Conservation (phyloP, 768 basidiomycete genomes). For the Lactarius psammicola region DNA sequence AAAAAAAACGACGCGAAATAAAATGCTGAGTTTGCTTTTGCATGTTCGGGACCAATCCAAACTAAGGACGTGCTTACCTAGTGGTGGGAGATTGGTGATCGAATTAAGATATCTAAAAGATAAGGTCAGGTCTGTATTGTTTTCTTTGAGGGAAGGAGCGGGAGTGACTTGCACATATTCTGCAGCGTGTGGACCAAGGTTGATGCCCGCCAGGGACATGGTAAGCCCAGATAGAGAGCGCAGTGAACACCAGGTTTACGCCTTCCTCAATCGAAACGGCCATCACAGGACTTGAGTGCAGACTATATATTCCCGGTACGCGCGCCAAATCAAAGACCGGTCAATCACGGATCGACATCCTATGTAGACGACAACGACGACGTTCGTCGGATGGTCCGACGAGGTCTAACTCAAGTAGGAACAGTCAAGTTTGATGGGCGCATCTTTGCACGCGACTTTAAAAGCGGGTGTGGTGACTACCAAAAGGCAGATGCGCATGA, state of each 20-base stretch:
- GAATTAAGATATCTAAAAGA: constrained; percentile 17
- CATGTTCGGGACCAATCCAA: neutral
- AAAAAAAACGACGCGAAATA: neutral
- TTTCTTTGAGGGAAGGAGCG: neutral
- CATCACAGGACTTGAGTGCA: neutral
- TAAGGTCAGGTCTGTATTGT: too few relatives aligned
- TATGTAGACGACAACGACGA: neutral
- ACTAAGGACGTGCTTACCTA: constrained; percentile 3
- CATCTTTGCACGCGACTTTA: neutral
- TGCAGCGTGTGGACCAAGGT: constrained; percentile 2
- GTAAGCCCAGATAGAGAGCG: constrained; percentile 1
- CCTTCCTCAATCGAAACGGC: neutral
- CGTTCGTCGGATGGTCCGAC: neutral
- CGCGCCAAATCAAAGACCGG: neutral
- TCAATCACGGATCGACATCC: neutral
- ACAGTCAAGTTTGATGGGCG: neutral
- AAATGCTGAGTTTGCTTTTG: too few relatives aligned
- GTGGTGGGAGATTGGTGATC: neutral
- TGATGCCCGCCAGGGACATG: constrained; percentile 13
- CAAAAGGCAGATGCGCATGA: neutral
- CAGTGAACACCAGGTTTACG: neutral
- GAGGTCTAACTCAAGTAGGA: neutral
- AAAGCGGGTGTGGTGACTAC: neutral
- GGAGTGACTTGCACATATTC: constrained; percentile 1
- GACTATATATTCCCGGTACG: constrained; percentile 1